Percentiles rank a stretch among this genome's conserved stretches.
phyloP scores from a whole-genome alignment of 2,329 filamentous ascomycete species.

The Pezicula carpinea region DNA sequence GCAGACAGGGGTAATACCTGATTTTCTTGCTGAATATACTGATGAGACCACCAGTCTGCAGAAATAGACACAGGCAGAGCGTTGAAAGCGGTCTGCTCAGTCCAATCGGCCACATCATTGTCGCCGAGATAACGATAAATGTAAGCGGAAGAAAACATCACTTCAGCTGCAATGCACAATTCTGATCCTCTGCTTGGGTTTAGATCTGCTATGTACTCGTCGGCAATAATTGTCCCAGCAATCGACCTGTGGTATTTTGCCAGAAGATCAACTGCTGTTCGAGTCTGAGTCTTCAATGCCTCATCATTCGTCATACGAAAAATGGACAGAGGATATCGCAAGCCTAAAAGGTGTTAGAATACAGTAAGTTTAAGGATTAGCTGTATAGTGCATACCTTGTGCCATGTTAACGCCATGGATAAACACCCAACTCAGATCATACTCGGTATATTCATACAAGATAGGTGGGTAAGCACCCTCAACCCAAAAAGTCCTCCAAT shows the following conservation, averaged over 20 bases:
- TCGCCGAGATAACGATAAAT: slow-evolving; percentile 28
- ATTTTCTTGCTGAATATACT: slow-evolving; percentile 50
- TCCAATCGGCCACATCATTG: slow-evolving; percentile 42
- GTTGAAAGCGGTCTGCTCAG: slow-evolving; percentile 49
- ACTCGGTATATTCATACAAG: neutral
- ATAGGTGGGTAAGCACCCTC: slow-evolving; percentile 12
- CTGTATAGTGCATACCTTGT: slow-evolving; percentile 4
- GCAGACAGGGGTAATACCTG: slow-evolving; percentile 24
- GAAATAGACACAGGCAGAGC: slow-evolving; percentile 45
- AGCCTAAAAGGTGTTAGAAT: neutral
- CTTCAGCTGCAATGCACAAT: slow-evolving; percentile 30
- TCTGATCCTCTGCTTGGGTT: slow-evolving; percentile 11
- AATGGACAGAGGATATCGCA: neutral
- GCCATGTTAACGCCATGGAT: slow-evolving; percentile 17
- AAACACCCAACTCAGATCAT: slow-evolving; percentile 3
- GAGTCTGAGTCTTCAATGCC: neutral
- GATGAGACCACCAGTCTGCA: slow-evolving; percentile 49
- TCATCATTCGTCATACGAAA: neutral
- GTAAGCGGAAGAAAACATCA: slow-evolving; percentile 28
- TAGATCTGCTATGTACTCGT: slow-evolving; percentile 25
- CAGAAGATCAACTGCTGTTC: neutral
- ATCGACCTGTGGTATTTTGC: neutral
- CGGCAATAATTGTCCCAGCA: slow-evolving; percentile 36
- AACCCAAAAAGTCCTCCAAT: slow-evolving; percentile 17
- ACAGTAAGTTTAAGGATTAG: neutral